phyloP scores from a whole-genome alignment of 768 basidiomycete genomes.

The Amanita fuliginea region DNA sequence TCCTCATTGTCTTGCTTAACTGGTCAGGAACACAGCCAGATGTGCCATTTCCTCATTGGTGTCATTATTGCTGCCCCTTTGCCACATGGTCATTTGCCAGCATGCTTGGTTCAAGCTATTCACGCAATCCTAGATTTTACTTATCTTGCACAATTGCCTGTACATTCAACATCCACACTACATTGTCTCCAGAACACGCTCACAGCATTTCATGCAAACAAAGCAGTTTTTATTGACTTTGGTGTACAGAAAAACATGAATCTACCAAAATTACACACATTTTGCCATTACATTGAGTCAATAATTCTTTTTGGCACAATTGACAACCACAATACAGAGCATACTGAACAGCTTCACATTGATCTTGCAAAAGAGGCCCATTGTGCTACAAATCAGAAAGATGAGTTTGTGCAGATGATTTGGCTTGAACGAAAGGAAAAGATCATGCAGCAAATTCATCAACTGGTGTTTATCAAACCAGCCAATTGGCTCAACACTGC shows the following conservation, averaged over 20 bases:
- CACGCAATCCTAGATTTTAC: constrained; percentile 16
- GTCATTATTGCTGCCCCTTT: constrained; percentile 10
- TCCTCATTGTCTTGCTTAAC: constrained; percentile 24
- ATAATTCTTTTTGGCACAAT: constrained; percentile 10
- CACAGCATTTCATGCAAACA: neutral
- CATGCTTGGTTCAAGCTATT: constrained; percentile 4
- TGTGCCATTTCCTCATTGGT: constrained; percentile 17
- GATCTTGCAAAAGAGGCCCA: neutral
- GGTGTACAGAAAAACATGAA: constrained; percentile 14
- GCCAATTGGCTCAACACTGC: neutral
- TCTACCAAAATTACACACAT: constrained; percentile 15
- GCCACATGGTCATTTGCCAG: neutral
- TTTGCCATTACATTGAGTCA: constrained; percentile 7
- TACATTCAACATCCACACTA: constrained; percentile 8
- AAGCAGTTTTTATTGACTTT: constrained; percentile 11
- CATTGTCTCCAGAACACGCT: constrained; percentile 11
- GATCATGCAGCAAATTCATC: neutral
- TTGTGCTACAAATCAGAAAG: neutral
- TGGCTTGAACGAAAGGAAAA: constrained; percentile 2
- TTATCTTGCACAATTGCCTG: constrained; percentile 10
- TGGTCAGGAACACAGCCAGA: constrained; percentile 25
- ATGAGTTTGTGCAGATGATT: constrained; percentile 1
- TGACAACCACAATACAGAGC: constrained; percentile 9
- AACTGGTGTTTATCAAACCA: neutral
- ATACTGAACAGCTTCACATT: neutral